A percentile compares a stretch with the other conserved stretches of the same genome.
phyloP scores from a whole-genome alignment of 2,329 filamentous ascomycete genomes.

The Chrysoporthe austroafricana region DNA sequence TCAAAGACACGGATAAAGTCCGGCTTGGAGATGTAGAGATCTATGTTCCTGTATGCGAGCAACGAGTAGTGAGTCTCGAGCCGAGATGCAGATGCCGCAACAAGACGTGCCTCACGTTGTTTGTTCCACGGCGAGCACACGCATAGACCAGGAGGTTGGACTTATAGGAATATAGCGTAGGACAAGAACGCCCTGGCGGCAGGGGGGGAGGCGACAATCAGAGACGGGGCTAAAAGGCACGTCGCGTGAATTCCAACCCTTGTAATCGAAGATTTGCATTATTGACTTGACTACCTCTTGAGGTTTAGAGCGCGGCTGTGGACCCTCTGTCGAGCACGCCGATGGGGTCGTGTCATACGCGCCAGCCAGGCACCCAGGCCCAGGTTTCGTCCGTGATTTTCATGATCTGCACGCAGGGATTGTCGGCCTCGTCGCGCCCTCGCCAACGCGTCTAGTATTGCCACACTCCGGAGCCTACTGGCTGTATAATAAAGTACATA shows the following conservation, averaged over 20 bases:
- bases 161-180: slow-evolving; percentile 9
- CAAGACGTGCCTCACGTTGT: slow-evolving; percentile 21
- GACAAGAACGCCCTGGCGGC: background rate
- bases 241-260: slow-evolving; percentile 23
- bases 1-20: background rate
- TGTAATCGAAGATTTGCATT: slow-evolving; percentile 13
- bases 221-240: slow-evolving; percentile 2
- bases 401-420: too few species aligned
- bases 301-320: slow-evolving; percentile 10
- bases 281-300: slow-evolving; percentile 27
- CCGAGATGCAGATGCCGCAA: background rate
- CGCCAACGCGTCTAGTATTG: too few species aligned
- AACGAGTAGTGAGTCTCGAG: background rate
- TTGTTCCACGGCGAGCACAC: slow-evolving; percentile 4
- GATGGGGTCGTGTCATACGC: background rate
- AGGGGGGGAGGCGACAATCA: background rate
- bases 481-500: too few species aligned
- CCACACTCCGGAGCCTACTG: too few species aligned
- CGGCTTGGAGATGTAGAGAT: background rate
- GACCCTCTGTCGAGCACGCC: background rate
- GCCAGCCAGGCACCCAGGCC: background rate
- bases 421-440: too few species aligned
- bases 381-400: background rate
- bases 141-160: background rate
- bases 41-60: background rate